Base-by-base conservation (phyloP, 2,329 filamentous ascomycete species). In the Moelleriella libera region DNA sequence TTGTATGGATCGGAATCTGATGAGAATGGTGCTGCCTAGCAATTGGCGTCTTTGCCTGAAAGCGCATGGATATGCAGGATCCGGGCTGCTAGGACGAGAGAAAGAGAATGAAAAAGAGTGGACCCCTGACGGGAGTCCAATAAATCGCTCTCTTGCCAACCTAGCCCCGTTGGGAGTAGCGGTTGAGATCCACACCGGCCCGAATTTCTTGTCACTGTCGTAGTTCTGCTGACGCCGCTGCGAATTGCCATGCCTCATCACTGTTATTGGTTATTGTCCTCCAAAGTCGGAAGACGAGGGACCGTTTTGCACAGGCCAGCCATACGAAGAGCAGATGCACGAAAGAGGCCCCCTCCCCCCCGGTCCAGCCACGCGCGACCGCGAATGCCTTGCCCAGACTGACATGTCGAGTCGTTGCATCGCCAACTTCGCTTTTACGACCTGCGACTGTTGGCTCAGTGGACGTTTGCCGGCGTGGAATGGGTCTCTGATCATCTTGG, bases 91-190 rank as follows among this genome's bases (percentile, higher is more conserved):
- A 37, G 32, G 32, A 37, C 32, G 32, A 37, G 32, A 37, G 11
- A 37, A 37, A 37, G 32, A 37, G 11, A 37, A 37, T 7, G 32
- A 37, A 37, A 7, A 37, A 37, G 32, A 7, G 32, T 37, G 32
- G 32, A 37, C 11, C 32, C 32, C 11, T 7, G 32, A 37, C 32
- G 32, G 32, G 32, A 37, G 32, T 37, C 32, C 32, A 37, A 37
- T 37, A 37, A 37, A 37, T 7, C 32, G 32, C 32, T 29, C 45
- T 34, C 44, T 11, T n/a, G n/a, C n/a, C n/a, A n/a, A 11, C 37
- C 45, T 51, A 49, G 43, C 49, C 49, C 29, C 44, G 5, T 47
- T 37, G 10, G 47, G 47, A 43, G 49, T 50, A 45, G 49, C 39
- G 29, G 14, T 11, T 39, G 6, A 7, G 46, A 45, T 47, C 49